These are phyloP conservation scores for Lepiota venenata DNA, from an alignment of 768 basidiomycete species.

Conservation along the genomic window DNA sequence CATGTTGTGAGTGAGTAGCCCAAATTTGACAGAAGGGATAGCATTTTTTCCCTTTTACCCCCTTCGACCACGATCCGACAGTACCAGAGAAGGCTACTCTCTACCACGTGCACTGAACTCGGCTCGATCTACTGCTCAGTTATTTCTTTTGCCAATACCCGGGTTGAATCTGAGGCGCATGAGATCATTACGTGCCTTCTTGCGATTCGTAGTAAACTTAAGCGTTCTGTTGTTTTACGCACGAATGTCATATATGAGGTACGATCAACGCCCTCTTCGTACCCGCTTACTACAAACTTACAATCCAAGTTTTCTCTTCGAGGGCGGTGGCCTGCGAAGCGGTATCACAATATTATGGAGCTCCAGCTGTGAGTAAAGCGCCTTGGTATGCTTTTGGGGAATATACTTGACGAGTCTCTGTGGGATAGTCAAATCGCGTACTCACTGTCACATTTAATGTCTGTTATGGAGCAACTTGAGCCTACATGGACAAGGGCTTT, in stretches of 20 bases:
- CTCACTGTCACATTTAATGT: conserved; percentile 69
- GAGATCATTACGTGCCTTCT: conserved; percentile 63
- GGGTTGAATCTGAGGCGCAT: conserved; percentile 44
- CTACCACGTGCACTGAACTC: conserved; percentile 64
- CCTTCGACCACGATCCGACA: conserved; percentile 71
- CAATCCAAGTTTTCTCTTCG: conserved; percentile 61
- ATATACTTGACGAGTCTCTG: conserved; percentile 7
- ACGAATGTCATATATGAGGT: conserved; percentile 70
- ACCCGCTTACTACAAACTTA: background rate
- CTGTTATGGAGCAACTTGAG: conserved; percentile 68
- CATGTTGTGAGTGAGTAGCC: background rate
- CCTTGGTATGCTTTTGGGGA: background rate
- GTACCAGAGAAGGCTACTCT: conserved; percentile 68
- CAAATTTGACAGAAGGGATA: conserved; percentile 18
- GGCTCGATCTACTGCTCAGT: conserved; percentile 76
- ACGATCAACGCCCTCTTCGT: conserved; percentile 12
- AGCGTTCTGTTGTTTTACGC: conserved; percentile 51
- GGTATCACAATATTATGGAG: conserved; percentile 69
- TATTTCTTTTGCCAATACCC: conserved; percentile 65
- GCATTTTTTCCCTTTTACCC: conserved; percentile 69
- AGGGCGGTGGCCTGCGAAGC: conserved; percentile 76
- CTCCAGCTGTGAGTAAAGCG: conserved; percentile 53
- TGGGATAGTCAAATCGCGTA: conserved; percentile 59
- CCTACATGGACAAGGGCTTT: conserved; percentile 77
- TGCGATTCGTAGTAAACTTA: conserved; percentile 73